Evolutionary conservation across 805 yeast genomes (phyloP).

Genomic region (Maudiozyma turicensis): DNA sequence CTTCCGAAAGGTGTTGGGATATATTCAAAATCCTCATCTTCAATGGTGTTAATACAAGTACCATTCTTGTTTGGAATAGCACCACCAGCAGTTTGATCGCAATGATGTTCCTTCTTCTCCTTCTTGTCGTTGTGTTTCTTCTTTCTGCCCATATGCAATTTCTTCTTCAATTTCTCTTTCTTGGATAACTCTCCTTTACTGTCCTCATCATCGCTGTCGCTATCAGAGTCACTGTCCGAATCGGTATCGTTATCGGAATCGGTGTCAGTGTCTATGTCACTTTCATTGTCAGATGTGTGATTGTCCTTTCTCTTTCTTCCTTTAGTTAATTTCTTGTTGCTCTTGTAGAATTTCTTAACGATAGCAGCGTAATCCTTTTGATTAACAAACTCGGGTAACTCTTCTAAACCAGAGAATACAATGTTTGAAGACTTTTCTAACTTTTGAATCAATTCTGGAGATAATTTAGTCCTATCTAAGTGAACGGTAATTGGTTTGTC

Average conservation of each 20-base stretch:
- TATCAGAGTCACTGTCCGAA: background rate
- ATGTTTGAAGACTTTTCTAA: slow-evolving; percentile 18
- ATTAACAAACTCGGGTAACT: slow-evolving; percentile 21
- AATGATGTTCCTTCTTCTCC: background rate
- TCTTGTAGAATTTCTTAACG: slow-evolving; percentile 1
- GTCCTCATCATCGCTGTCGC: background rate
- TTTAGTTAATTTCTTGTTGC: background rate
- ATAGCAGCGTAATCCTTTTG: slow-evolving; percentile 12
- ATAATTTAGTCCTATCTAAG: slow-evolving; percentile 11
- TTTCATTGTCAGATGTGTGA: background rate
- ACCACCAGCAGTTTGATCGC: background rate
- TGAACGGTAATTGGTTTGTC: slow-evolving; percentile 11
- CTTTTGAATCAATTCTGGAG: slow-evolving; percentile 16
- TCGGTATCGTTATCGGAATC: slow-evolving; percentile 1
- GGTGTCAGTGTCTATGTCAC: background rate
- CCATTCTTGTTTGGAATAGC: background rate
- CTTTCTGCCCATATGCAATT: background rate
- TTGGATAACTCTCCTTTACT: background rate
- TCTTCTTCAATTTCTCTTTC: background rate
- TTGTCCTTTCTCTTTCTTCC: background rate
- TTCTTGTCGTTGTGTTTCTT: background rate
- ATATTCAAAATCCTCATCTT: background rate
- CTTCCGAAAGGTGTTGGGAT: background rate
- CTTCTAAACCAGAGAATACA: slow-evolving; percentile 21
- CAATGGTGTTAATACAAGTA: background rate